Base-by-base conservation (phyloP, 176 grass and related monocot genomes). In the Oryza brachyantha region DNA sequence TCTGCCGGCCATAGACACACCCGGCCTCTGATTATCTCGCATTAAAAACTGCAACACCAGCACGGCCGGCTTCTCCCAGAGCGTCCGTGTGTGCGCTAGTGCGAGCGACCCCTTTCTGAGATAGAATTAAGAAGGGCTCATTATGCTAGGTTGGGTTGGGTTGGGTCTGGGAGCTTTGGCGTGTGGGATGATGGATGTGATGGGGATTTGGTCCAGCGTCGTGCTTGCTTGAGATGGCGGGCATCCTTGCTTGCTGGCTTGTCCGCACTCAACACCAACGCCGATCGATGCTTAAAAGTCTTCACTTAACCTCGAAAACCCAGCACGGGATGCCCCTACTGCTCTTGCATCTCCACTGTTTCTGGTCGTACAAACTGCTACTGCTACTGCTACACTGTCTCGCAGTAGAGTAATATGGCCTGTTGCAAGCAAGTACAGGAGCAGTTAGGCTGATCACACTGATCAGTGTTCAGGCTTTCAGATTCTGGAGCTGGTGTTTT, bases 181-280 rank as follows among this genome's bases (percentile, higher is more conserved):
- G 32, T 21, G 29, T 73, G 45, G 39, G 59, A 65, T 59, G 36
- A 27, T 50, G 40, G 64, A 45, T 76, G 58, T 66, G 72, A 63
- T 73, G 80, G 90, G 90, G 85, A 88, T 88, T 87, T 81, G 91
- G 85, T 88, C 88, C 85, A 38, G 13, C 78, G 29, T 87, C 81
- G 58, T 43, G 67, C 67, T 81, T 84, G 91, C 85, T 93, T 91
- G 60, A 66, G 78, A 79, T 63, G 72, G 39, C 27, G 59, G 91
- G 28, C 82, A 88, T 66, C 76, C 27, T 36, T 37, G 66, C 52
- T 84, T 84, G 74, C 26, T 43, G 37, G 66, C 52, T 84, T 84
- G 74, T 87, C 78, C 61, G 75, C 70, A 84, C 84, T 90, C 87
- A 76, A 88, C 79, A 57, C 83, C 79, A 66, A 52, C 66, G 61